Evolutionary conservation across 2,329 filamentous ascomycete species (phyloP), one percentile per base, ranked within the genome.

Genomic region (Chaetomiaceae sp.): DNA sequence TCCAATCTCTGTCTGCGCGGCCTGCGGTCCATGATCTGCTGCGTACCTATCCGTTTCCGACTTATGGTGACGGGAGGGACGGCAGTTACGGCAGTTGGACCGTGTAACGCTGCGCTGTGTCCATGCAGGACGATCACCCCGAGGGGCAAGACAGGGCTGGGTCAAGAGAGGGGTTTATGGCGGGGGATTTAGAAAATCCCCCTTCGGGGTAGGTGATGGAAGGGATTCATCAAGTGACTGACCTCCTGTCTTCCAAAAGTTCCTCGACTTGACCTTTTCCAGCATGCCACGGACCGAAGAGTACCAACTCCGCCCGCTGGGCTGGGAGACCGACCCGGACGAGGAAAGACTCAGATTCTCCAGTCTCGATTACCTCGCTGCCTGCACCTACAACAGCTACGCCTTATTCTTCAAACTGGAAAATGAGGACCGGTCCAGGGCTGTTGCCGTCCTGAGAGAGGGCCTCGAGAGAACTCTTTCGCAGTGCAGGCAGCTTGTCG

Each of bases 331-430:
- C n/a, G 67, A 71, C 31, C 66, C 66, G 0, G 63, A 67, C 5
- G 70, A 71, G 46, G 69, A 73, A 55, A 61, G 65, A 1, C 67
- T 69, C 56, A 68, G 66, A 47, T 55, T 73, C 20, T 69, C 70
- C 1, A 71, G 65, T 0, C 64, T 74, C 4, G 69, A 73, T 63
- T 68, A 71, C 36, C 51, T 71, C 29, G 62, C 66, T 0, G 63
- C 57, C 0, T 63, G 59, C 33, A 64, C 58, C 12, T 75, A 72
- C 56, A 72, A 67, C 47, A 70, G 70, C 54, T 74, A 70, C 20
- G 68, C 68, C 0, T 51, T 75, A 0, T 73, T 73, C 55, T 75
- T 75, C 58, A 64, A 63, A 5, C 47, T 73, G 0, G 56, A 64
- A 0, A 68, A 75, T 23, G 37, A 43, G 9, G 56, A 47, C n/a